Conservation (phyloP, 2,329 filamentous ascomycete genomes). For the Ascocoryne sarcoides region DNA sequence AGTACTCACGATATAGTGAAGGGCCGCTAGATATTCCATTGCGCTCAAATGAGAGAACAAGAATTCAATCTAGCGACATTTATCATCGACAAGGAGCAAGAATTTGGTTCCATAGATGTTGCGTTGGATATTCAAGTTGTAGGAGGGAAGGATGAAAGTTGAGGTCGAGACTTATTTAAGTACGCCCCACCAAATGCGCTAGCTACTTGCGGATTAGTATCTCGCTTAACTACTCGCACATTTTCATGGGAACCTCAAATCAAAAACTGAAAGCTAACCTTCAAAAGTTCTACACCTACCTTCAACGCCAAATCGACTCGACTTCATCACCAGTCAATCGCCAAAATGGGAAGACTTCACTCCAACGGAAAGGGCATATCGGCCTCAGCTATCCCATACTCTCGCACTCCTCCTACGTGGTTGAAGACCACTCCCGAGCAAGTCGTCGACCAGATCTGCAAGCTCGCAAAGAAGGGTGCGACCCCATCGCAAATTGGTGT, state of each 20-base stretch:
- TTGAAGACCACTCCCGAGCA: conserved; percentile 98
- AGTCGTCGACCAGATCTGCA: conserved; percentile 98
- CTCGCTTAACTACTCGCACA: too few relatives aligned
- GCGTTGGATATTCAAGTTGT: too few relatives aligned
- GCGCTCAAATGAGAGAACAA: neutral
- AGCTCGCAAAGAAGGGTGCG: conserved; percentile 97
- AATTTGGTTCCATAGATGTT: too few relatives aligned
- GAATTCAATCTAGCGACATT: too few relatives aligned
- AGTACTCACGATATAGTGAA: neutral
- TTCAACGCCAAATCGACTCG: conserved; percentile 9
- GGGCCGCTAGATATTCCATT: neutral
- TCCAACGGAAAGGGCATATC: conserved; percentile 99
- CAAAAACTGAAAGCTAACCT: conserved; percentile 3
- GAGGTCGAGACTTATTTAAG: too few relatives aligned
- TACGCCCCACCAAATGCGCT: too few relatives aligned
- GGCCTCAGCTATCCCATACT: conserved; percentile 92
- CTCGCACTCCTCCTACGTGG: conserved; percentile 85
- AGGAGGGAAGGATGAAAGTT: too few relatives aligned
- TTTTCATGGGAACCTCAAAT: conserved; percentile 9
- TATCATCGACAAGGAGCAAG: too few relatives aligned
- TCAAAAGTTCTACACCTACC: neutral
- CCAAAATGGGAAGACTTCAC: conserved; percentile 92
- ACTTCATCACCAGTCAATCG: conserved; percentile 29
- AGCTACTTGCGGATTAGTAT: too few relatives aligned
- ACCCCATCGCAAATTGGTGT: conserved; percentile 99